Evolutionary conservation across 176 grass and related monocot species (phyloP).

Genomic region (Oryza brachyantha): DNA sequence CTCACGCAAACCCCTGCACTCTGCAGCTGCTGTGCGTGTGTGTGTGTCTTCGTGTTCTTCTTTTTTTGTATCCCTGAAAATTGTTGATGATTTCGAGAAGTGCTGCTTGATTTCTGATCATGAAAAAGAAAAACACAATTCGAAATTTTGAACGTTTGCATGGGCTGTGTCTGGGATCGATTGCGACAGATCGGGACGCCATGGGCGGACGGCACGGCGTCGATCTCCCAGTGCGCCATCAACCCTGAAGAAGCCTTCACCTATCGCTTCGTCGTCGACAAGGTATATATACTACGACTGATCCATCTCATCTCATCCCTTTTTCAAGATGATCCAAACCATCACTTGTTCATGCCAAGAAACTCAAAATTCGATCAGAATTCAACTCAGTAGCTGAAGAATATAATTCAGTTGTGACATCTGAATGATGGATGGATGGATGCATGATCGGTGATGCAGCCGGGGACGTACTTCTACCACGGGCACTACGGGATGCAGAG

Average conservation of each 20-base stretch:
- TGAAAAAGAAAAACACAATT: not conserved
- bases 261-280: slow-evolving; percentile 64
- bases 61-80: not conserved
- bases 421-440: too few relatives aligned
- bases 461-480: slow-evolving; percentile 83
- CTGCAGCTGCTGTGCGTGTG: not conserved
- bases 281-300: too few relatives aligned
- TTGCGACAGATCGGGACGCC: slow-evolving; percentile 66
- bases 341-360: not conserved
- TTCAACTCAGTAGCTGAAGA: not conserved
- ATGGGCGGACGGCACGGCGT: slow-evolving; percentile 84
- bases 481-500: slow-evolving; percentile 97
- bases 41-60: not conserved
- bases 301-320: too few relatives aligned
- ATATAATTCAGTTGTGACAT: not conserved
- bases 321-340: not conserved
- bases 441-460: slow-evolving; percentile 36
- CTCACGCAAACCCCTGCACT: not conserved
- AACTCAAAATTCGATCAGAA: not conserved
- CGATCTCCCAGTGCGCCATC: slow-evolving; percentile 88
- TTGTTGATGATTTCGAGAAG: not conserved
- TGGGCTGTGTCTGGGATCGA: not conserved
- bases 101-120: not conserved
- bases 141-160: not conserved
- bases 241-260: slow-evolving; percentile 77